Conservation (phyloP, 768 basidiomycete species). For the Auriculariales sp. region DNA sequence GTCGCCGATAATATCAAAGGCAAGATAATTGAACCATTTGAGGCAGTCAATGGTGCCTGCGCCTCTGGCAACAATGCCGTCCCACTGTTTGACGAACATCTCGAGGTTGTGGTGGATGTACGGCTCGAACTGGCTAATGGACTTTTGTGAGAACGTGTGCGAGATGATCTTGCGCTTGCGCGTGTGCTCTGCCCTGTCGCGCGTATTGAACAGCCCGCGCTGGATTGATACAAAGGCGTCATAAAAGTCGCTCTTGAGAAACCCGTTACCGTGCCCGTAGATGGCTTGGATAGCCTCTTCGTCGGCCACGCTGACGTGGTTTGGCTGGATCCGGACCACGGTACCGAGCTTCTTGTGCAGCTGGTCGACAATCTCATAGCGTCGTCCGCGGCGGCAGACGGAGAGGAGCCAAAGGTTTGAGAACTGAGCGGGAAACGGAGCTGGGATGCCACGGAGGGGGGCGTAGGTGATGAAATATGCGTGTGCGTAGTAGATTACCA, state of each 20-base stretch:
- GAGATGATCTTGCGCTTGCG: slow-evolving; percentile 87
- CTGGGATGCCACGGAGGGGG: slow-evolving; percentile 47
- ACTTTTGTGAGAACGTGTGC: slow-evolving; percentile 75
- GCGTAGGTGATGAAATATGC: slow-evolving; percentile 45
- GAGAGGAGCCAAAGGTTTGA: slow-evolving; percentile 62
- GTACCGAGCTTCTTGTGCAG: slow-evolving; percentile 62
- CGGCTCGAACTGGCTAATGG: slow-evolving; percentile 74
- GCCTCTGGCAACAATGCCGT: slow-evolving; percentile 54
- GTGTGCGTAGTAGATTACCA: no score
- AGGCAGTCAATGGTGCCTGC: slow-evolving; percentile 49
- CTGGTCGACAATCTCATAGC: slow-evolving; percentile 59
- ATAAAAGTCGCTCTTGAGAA: slow-evolving; percentile 66
- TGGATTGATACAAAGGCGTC: slow-evolving; percentile 60
- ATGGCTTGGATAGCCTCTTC: slow-evolving; percentile 62
- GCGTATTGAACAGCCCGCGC: slow-evolving; percentile 65
- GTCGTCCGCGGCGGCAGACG: slow-evolving; percentile 50
- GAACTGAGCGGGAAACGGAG: slow-evolving; percentile 56
- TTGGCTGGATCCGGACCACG: slow-evolving; percentile 59
- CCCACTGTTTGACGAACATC: slow-evolving; percentile 59
- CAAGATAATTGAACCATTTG: slow-evolving; percentile 56
- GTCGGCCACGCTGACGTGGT: slow-evolving; percentile 63
- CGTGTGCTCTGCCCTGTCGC: slow-evolving; percentile 62
- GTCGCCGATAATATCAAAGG: slow-evolving; percentile 69
- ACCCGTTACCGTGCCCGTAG: slow-evolving; percentile 77
- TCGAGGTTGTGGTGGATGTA: slow-evolving; percentile 48